Evolutionary conservation across 2,329 filamentous ascomycete genomes (phyloP), one percentile per base, ranked within the genome.

Genomic region (Rosellinia necatrix): DNA sequence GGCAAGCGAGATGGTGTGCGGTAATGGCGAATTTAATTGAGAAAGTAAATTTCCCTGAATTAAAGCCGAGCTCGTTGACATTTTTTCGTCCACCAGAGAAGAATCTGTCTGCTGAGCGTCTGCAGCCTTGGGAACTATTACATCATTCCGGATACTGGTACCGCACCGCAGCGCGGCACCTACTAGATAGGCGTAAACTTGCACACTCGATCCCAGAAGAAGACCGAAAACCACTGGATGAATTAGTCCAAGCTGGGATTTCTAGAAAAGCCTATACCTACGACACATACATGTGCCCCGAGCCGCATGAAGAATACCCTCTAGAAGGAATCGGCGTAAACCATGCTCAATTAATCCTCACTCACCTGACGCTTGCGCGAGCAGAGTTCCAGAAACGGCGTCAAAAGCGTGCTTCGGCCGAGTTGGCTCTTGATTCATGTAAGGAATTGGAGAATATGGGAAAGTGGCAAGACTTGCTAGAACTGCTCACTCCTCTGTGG

Each of bases 1-100:
- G 93, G 92, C 89, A 96, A 74, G 86, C 90, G 35, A 83, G 90
- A 53, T 88, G 85, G 85, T 80, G 83, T 13, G 76, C 76, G 19
- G 74, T 85, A 10, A 87, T 88, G 85, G 84, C 83, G 2, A 77
- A 83, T 40, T 68, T 87, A 59, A 78, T 87, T 15, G 79, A 84
- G 58, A 81, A 78, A 59, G 75, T 79, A 22, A 76, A 78, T 17
- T 74, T 85, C 10, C 74, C 76, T 2, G 80, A 81, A 29, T 72
- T 86, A 15, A 73, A 72, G 1, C 75, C 78, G 1, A 71, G 73
- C 2, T 75, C 75, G 1, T 69, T 69, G 46, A 67, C 71, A 12
- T 70, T 86, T 6, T 86, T 78, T 59, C 72, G 86, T 7, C 75
- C 72, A 29, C 80, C 84, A 0, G 86, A 89, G 57, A 88, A 86